Evolutionary conservation across 805 yeast genomes (phyloP).

Genomic region (Kluyveromyces siamensis): DNA sequence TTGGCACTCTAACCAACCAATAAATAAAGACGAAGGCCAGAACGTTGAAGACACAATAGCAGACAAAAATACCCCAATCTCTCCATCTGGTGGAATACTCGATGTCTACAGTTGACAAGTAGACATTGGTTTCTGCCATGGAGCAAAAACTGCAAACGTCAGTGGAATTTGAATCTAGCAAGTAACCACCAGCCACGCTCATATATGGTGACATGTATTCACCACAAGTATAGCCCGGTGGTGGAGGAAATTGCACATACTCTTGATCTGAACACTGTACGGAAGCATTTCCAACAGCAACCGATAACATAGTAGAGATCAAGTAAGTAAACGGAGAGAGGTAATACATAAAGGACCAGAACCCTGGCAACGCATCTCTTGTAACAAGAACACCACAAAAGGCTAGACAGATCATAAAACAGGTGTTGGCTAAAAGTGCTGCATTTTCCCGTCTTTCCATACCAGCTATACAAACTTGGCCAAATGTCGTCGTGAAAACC

Average conservation of each 20-base stretch:
- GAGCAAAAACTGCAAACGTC: conserved; percentile 48
- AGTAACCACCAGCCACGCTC: conserved; percentile 16
- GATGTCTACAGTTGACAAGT: conserved; percentile 31
- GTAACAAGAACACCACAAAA: conserved; percentile 36
- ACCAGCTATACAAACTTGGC: conserved; percentile 24
- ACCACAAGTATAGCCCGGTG: conserved; percentile 17
- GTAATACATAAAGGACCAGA: conserved; percentile 36
- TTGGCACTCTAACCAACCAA: conserved; percentile 62
- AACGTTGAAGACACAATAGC: conserved; percentile 39
- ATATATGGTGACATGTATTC: conserved; percentile 15
- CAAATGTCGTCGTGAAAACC: conserved; percentile 34
- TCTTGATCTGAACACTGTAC: conserved; percentile 34
- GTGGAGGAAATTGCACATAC: conserved; percentile 14
- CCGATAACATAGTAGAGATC: conserved; percentile 37
- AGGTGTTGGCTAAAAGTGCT: conserved; percentile 19
- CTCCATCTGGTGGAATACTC: conserved; percentile 40
- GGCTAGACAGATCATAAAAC: conserved; percentile 27
- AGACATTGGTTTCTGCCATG: conserved; percentile 44
- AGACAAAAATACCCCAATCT: conserved; percentile 47
- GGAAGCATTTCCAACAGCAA: conserved; percentile 38
- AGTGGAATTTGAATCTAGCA: conserved; percentile 30
- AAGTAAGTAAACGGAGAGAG: conserved; percentile 36
- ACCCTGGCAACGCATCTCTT: conserved; percentile 29
- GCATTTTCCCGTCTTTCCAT: conserved; percentile 9
- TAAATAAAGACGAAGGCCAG: conserved; percentile 34